These are phyloP conservation scores for Escallonia herrerae DNA, from an alignment of 129 eudicot genomes.

Conservation along the genomic window DNA sequence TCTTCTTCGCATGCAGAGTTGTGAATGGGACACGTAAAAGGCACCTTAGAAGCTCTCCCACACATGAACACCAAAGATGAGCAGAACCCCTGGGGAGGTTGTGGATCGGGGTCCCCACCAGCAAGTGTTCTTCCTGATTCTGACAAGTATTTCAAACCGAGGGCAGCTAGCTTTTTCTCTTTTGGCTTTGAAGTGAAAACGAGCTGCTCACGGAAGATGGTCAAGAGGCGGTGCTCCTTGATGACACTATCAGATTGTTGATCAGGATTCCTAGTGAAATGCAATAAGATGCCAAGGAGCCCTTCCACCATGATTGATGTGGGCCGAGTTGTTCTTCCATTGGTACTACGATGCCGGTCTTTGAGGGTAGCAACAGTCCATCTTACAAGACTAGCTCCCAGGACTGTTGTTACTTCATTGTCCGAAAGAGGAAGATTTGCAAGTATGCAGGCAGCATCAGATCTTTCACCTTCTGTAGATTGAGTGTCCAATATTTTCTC, in stretches of 20 bases:
- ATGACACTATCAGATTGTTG: conserved; percentile 15
- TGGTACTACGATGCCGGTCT: conserved; percentile 17
- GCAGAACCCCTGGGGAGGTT: conserved; percentile 31
- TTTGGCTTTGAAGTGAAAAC: conserved; percentile 23
- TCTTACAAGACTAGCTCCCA: conserved; percentile 23
- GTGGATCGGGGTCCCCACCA: conserved; percentile 16
- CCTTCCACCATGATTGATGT: conserved; percentile 33
- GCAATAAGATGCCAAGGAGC: conserved; percentile 38
- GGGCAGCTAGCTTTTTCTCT: conserved; percentile 25
- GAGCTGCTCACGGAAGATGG: conserved; percentile 26
- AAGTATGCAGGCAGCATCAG: conserved; percentile 36
- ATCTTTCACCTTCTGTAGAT: conserved; percentile 27
- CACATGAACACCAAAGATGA: conserved; percentile 23
- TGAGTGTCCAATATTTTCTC: conserved; percentile 23
- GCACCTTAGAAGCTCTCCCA: conserved; percentile 10
- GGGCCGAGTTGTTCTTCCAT: conserved; percentile 12
- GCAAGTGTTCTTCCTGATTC: conserved; percentile 17
- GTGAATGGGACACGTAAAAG: conserved; percentile 31
- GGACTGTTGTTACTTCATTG: conserved; percentile 24
- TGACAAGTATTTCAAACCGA: conserved; percentile 31
- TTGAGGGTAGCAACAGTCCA: conserved; percentile 29
- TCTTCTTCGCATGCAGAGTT: conserved; percentile 30
- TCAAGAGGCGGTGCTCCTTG: conserved; percentile 25
- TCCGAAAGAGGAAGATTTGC: conserved; percentile 38
- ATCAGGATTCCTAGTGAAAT: conserved; percentile 24